These are phyloP conservation scores for Glycine soja DNA, from an alignment of 306 rosid species.

Conservation along the genomic window DNA sequence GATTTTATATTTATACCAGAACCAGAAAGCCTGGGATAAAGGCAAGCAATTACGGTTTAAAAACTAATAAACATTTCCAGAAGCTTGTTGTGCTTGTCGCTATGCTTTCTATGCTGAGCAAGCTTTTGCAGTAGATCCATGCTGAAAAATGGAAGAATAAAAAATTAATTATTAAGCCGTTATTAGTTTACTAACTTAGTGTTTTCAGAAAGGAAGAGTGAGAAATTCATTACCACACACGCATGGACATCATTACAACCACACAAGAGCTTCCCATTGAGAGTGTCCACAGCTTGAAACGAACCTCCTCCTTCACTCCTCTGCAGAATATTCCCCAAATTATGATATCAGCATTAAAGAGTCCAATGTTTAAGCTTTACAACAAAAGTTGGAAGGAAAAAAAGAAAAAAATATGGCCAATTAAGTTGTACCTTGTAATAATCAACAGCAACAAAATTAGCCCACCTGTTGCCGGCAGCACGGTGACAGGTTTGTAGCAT, in stretches of 20 bases:
- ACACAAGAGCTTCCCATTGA: slow-evolving; percentile 75
- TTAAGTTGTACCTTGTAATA: slow-evolving; percentile 70
- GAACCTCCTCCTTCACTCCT: slow-evolving; percentile 83
- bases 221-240: slow-evolving; percentile 54
- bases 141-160: not conserved
- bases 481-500: too few species aligned
- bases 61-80: not conserved
- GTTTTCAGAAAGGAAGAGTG: not conserved
- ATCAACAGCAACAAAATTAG: slow-evolving; percentile 58
- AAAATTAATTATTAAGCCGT: not conserved
- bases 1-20: too few species aligned
- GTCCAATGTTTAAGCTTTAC: not conserved
- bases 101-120: not conserved
- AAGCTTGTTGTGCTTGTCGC: too few species aligned
- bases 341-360: not conserved
- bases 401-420: not conserved
- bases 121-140: not conserved
- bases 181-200: not conserved
- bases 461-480: too few species aligned
- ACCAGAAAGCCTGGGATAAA: too few species aligned
- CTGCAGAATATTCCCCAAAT: slow-evolving; percentile 47
- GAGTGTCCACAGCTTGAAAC: slow-evolving; percentile 70
- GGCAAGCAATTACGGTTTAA: too few species aligned
- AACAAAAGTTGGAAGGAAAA: not conserved
- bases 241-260: slow-evolving; percentile 67